Evolutionary conservation across 2,329 filamentous ascomycete species (phyloP).

Genomic region (Cladophialophora carrionii): DNA sequence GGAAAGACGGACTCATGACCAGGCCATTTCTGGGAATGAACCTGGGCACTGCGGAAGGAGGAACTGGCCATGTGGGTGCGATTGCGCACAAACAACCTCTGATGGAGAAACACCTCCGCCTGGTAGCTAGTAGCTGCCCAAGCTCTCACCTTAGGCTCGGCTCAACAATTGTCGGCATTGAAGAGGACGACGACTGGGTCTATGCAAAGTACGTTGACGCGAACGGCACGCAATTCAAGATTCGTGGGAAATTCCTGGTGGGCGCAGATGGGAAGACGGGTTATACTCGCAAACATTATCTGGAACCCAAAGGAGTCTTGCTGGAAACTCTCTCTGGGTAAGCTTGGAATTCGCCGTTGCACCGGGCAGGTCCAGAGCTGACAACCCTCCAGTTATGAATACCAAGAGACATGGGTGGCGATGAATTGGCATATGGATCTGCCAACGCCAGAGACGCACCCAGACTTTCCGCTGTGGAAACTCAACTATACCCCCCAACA

Average conservation of each 20-base stretch:
- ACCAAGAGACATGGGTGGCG: slow-evolving; percentile 52
- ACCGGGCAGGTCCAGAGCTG: neutral
- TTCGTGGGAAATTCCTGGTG: slow-evolving; percentile 44
- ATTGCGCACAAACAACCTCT: slow-evolving; percentile 42
- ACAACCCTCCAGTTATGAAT: slow-evolving; percentile 24
- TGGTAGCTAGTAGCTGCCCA: slow-evolving; percentile 7
- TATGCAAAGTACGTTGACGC: slow-evolving; percentile 36
- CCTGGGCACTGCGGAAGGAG: slow-evolving; percentile 39
- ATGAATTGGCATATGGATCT: slow-evolving; percentile 51
- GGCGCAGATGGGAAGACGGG: slow-evolving; percentile 56
- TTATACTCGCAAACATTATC: slow-evolving; percentile 51
- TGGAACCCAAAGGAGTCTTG: slow-evolving; percentile 49
- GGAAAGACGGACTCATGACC: slow-evolving; percentile 35
- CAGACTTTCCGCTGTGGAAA: slow-evolving; percentile 54
- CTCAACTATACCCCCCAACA: slow-evolving; percentile 52
- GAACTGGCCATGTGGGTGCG: slow-evolving; percentile 41
- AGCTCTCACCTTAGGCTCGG: slow-evolving; percentile 33
- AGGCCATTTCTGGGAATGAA: slow-evolving; percentile 39
- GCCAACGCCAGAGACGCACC: slow-evolving; percentile 54
- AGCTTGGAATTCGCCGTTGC: neutral
- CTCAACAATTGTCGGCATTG: slow-evolving; percentile 29
- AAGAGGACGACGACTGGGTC: slow-evolving; percentile 26
- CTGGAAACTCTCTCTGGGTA: slow-evolving; percentile 41
- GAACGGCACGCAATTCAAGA: slow-evolving; percentile 22
- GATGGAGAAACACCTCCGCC: slow-evolving; percentile 40